Base-by-base conservation (phyloP, 345 rosid genomes). In the Murraya koenigii region DNA sequence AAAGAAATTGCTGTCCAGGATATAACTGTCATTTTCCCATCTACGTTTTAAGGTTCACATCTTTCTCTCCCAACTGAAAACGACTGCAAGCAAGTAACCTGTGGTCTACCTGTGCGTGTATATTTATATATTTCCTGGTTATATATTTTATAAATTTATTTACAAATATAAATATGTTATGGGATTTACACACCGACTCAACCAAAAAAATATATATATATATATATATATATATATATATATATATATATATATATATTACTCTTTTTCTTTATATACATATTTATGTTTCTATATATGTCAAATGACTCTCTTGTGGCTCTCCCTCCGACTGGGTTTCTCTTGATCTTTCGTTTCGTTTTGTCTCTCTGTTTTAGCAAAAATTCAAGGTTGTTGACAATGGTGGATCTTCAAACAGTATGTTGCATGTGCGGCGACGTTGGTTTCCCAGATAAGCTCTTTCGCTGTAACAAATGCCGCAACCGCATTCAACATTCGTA, bases 361-460 rank as follows among this genome's bases (percentile, higher is more conserved):
- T 33, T 23, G 36, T 68, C 69, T 22, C n/a, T 44, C 60, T 54
- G 7, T 13, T 13, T n/a, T 30, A 56, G 13, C 56, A 23, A 55
- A 64, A 36, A 80, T 41, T 23, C 3, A 39, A 10, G 62, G 36
- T 22, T 38, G 28, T 75, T 74, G 54, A 36, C 75, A 67, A 95
- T 92, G 98, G 97, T 90, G 87, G 98, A 95, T 93, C 86, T 83
- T 61, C 92, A 86, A 73, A 84, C 87, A 32, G 94, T 93, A 7
- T 95, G 98, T 84, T 93, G 94, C 93, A 88, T 95, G 98, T 95
- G 99, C 85, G 99, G 99, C 84, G 99, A 95, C 83, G 94, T 95
- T 3, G 99, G 99, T 62, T 95, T 95, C 84, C 81, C 94, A 32
- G 99, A 92, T 79, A 93, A 95, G 86, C 97, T 95, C 85, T 95